Evolutionary conservation across 2,329 filamentous ascomycete genomes (phyloP), one percentile per base, ranked within the genome.

Genomic region (Dothiorella sarmentorum): DNA sequence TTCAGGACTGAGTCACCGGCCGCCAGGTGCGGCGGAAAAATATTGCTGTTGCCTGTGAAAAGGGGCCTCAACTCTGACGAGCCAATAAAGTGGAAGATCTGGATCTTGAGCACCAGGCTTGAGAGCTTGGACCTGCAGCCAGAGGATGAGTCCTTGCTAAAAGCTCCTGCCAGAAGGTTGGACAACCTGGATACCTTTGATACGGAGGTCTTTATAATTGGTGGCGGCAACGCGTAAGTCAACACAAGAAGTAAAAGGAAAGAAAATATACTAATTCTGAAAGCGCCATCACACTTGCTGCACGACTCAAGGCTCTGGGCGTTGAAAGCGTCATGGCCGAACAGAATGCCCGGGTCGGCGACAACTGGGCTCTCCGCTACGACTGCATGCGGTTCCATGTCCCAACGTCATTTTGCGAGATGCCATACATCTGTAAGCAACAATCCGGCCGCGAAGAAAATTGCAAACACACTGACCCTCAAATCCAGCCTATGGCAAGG

Each of bases 281-380:
- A 33, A 62, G 58, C 20, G 72, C 66, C 0, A 35, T 72, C 0
- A 56, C 66, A 7, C 65, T 72, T 1, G 69, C 73, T 0, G 73
- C 73, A 0, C 70, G 74, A 2, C 65, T 77, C 7, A 77, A 78
- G 47, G 70, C 75, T 0, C 40, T 76, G 0, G 68, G 67, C 0
- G 66, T 76, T 0, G 69, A 72, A 7, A 70, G 63, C 37, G 52
- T 77, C 15, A 67, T 77, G n/a, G 55, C 71, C 7, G 75, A 77
- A 17, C 65, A 64, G 5, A 73, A 75, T 17, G 38, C 67, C 2
- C 61, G 64, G 2, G 61, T 70, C 0, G 75, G 75, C 1, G 75
- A 77, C 59, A 76, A 73, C 59, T 78, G 75, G 75, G 63, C 65
- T 0, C 59, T 64, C 3, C 69, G 75, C 1, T 77, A 78, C 47